Evolutionary conservation across 2,329 filamentous ascomycete species (phyloP).

Genomic region (Malbranchea zuffiana): DNA sequence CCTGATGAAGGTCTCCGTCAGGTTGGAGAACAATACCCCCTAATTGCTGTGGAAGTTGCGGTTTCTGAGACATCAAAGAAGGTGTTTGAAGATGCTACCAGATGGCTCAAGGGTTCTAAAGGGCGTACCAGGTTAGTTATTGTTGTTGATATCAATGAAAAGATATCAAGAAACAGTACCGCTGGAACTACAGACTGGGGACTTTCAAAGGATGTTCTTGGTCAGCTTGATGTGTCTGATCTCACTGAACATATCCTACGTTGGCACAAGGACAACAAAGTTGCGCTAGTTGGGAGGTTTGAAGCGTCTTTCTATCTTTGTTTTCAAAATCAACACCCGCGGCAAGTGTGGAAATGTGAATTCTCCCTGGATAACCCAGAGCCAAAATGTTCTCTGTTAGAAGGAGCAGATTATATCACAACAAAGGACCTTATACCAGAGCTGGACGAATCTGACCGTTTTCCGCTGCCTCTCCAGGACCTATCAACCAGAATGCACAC

Average conservation of each 20-base stretch:
- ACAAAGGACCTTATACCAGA: constrained; percentile 9
- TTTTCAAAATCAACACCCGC: constrained; percentile 10
- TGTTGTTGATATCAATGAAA: constrained; percentile 10
- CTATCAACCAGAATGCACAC: constrained; percentile 8
- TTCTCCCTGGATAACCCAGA: constrained; percentile 10
- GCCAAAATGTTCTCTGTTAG: constrained; percentile 5
- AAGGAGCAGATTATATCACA: constrained; percentile 8
- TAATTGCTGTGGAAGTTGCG: constrained; percentile 10
- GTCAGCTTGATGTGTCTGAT: neutral
- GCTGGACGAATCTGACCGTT: constrained; percentile 8
- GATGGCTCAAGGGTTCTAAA: constrained; percentile 10
- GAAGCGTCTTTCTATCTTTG: constrained; percentile 8
- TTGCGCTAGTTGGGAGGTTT: constrained; percentile 9
- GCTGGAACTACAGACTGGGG: constrained; percentile 7
- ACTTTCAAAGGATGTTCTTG: constrained; percentile 8
- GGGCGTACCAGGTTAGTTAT: constrained; percentile 11
- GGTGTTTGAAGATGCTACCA: constrained; percentile 10
- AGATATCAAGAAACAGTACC: neutral
- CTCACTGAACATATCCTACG: constrained; percentile 10
- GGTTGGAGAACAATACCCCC: constrained; percentile 7
- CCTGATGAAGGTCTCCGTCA: constrained; percentile 10
- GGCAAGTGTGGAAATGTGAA: constrained; percentile 9
- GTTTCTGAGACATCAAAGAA: constrained; percentile 8
- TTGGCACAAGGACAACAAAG: constrained; percentile 10
- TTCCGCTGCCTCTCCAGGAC: constrained; percentile 6